These are phyloP conservation scores for Stephania yunnanensis DNA, from an alignment of 164 flowering plant species.

Conservation along the genomic window DNA sequence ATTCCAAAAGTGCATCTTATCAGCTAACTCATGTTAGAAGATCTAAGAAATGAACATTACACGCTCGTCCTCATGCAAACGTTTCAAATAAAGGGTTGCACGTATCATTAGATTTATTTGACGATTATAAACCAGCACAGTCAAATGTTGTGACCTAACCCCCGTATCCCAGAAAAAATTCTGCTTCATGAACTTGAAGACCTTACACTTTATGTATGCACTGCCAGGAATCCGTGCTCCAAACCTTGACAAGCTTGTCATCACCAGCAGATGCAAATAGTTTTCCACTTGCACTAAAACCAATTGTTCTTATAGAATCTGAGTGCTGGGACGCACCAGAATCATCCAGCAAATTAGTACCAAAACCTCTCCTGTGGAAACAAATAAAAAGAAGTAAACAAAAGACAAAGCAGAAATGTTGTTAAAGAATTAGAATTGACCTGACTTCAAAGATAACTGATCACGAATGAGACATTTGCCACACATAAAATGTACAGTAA, in stretches of 20 bases:
- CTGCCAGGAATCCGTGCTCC: constrained; percentile 68
- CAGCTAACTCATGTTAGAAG: too few species aligned
- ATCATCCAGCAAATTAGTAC: constrained; percentile 46
- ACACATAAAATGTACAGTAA: neutral
- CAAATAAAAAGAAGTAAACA: neutral
- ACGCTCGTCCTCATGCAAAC: neutral
- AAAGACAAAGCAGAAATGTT: neutral
- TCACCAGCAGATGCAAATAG: constrained; percentile 86
- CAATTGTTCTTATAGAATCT: constrained; percentile 75
- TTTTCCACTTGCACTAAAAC: constrained; percentile 62
- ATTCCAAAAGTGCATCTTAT: too few species aligned
- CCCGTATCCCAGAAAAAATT: neutral
- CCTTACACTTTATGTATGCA: constrained; percentile 72
- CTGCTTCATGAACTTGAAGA: neutral
- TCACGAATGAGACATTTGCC: neutral
- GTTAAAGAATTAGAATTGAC: neutral
- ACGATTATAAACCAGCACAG: too few species aligned
- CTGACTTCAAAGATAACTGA: neutral
- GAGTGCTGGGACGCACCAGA: constrained; percentile 47
- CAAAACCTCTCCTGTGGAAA: constrained; percentile 34
- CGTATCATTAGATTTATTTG: neutral
- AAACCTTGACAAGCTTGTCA: constrained; percentile 83
- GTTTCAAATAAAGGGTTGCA: neutral
- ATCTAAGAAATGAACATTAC: neutral
- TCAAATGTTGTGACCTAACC: neutral